phyloP scores from a whole-genome alignment of 164 flowering plant species.

The Nelumbo lutea region DNA sequence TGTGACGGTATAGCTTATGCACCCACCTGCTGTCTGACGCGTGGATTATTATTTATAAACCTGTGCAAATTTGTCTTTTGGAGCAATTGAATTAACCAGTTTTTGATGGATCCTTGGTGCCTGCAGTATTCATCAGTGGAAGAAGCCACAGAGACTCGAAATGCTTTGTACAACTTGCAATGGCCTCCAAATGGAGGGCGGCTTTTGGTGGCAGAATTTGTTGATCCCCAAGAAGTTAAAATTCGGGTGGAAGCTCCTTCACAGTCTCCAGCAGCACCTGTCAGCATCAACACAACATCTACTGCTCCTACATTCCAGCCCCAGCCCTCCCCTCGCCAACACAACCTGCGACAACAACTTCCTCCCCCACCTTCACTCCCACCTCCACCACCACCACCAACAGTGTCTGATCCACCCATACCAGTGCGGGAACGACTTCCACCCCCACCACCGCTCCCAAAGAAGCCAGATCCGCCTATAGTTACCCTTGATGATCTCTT shows the following conservation, averaged over 20 bases:
- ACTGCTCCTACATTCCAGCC: conserved; percentile 16
- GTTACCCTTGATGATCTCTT: conserved; percentile 85
- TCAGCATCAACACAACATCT: conserved; percentile 14
- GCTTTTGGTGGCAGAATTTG: conserved; percentile 76
- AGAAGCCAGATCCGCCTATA: conserved; percentile 62
- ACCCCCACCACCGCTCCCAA: conserved; percentile 54
- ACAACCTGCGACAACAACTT: conserved; percentile 38
- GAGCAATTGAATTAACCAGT: neutral
- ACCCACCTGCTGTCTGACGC: neutral
- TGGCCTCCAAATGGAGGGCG: conserved; percentile 97
- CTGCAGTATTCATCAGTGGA: conserved; percentile 83
- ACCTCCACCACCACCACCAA: conserved; percentile 41
- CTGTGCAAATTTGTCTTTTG: neutral
- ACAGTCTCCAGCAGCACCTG: conserved; percentile 34
- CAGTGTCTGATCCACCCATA: conserved; percentile 35
- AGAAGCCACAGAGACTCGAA: conserved; percentile 81
- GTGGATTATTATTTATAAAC: neutral
- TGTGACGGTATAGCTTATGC: conserved; percentile 48
- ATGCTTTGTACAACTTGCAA: conserved; percentile 83
- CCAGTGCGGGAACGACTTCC: conserved; percentile 46
- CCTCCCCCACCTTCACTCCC: conserved; percentile 55
- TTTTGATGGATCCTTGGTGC: neutral
- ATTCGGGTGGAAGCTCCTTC: conserved; percentile 42
- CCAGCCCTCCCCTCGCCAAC: conserved; percentile 47
- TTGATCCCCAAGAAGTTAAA: conserved; percentile 82